These are phyloP conservation scores for Camellia japonica DNA, from an alignment of 148 eudicot species.

Conservation along the genomic window DNA sequence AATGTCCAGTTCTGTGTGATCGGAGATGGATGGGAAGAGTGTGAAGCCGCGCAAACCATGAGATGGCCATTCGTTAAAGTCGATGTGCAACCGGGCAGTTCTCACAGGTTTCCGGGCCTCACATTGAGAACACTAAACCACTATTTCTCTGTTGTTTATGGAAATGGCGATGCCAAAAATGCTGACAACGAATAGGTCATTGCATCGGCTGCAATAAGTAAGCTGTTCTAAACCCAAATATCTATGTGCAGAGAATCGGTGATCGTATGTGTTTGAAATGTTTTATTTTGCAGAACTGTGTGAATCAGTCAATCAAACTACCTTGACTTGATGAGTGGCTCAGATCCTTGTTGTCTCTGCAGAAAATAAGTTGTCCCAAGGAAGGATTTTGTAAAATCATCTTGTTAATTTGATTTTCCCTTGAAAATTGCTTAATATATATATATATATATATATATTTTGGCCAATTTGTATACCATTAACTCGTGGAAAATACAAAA, in stretches of 20 bases:
- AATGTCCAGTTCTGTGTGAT: slow-evolving; percentile 80
- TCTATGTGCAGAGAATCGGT: not conserved
- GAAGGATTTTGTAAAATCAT: too few species aligned
- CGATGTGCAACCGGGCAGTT: slow-evolving; percentile 59
- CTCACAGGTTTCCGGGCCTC: slow-evolving; percentile 84
- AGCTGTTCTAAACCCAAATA: not conserved
- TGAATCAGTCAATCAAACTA: too few species aligned
- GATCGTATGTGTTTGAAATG: not conserved
- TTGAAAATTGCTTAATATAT: too few species aligned
- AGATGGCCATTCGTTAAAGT: slow-evolving; percentile 90
- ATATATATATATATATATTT: too few species aligned
- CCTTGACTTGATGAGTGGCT: too few species aligned
- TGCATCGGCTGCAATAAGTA: slow-evolving; percentile 12
- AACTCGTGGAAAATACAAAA: too few species aligned
- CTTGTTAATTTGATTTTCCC: too few species aligned
- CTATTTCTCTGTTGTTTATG: slow-evolving; percentile 76
- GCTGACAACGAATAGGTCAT: slow-evolving; percentile 21
- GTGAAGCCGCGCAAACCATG: slow-evolving; percentile 79
- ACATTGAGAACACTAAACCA: slow-evolving; percentile 51
- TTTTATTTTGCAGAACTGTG: not conserved
- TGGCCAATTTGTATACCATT: too few species aligned
- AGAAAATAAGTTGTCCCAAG: too few species aligned
- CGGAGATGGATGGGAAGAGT: slow-evolving; percentile 97
- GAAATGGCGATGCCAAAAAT: slow-evolving; percentile 33
- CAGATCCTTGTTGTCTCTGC: too few species aligned